Evolutionary conservation across 164 flowering plant species (phyloP).

Genomic region (Dillenia turbinata): DNA sequence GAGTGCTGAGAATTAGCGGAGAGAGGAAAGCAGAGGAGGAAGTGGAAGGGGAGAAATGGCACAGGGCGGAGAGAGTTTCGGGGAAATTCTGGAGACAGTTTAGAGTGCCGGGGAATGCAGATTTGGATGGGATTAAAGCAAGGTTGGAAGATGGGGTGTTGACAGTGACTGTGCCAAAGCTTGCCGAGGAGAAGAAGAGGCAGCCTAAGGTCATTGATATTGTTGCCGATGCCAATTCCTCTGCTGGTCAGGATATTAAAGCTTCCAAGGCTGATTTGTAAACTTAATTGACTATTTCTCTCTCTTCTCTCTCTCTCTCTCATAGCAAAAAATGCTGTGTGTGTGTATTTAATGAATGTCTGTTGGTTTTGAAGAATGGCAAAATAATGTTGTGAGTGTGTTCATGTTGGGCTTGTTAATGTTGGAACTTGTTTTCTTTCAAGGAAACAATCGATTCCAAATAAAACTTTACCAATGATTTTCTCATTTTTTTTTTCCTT

Average conservation of each 20-base stretch:
- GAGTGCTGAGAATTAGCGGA: slow-evolving; percentile 46
- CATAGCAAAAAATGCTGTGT: no score
- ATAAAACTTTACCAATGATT: no score
- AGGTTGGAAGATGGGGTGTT: slow-evolving; percentile 45
- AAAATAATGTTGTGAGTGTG: no score
- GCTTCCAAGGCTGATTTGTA: no score
- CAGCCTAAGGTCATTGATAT: slow-evolving; percentile 26
- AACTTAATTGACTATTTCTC: no score
- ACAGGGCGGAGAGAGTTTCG: slow-evolving; percentile 32
- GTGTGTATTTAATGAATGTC: no score
- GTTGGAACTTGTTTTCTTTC: no score
- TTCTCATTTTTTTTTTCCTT: no score
- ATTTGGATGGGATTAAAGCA: slow-evolving; percentile 36
- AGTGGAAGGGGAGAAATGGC: slow-evolving; percentile 41
- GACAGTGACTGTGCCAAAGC: slow-evolving; percentile 32
- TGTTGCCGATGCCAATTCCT: slow-evolving; percentile 6
- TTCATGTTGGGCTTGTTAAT: no score
- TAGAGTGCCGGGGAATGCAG: slow-evolving; percentile 36
- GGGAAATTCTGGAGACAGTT: slow-evolving; percentile 55
- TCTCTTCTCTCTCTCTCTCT: no score
- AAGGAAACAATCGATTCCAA: no score
- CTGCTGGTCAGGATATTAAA: slow-evolving; percentile 11
- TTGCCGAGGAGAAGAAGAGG: slow-evolving; percentile 32
- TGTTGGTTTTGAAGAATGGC: no score
- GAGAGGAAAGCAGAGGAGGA: slow-evolving; percentile 34